Base-by-base conservation (phyloP, 192 early-diverging fungal species). In the Funneliformis mosseae region DNA sequence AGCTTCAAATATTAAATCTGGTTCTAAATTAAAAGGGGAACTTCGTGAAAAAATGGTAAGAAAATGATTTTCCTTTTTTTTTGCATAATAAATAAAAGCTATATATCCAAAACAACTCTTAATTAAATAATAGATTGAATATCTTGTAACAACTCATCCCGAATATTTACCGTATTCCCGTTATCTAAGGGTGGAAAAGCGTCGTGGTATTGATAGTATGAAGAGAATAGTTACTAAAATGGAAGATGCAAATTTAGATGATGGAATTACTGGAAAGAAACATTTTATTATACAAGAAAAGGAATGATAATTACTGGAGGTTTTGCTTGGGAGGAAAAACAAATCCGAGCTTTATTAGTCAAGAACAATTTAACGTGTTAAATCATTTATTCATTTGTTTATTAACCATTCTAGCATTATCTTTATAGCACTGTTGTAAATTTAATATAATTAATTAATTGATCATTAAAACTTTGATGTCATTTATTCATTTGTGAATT, bases 21-120 rank as follows among this genome's bases (percentile, higher is more conserved):
- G 10, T 23, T 3, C 21, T 50, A 69, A 70, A 59, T 1, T 79
- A n/a, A 69, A 79, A 60, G 28, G 5, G 38, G 12, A 55, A 70
- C 39, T 79, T 18, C 10, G 67, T 23, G 78, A 79, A 71, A 69
- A 69, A 71, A 41, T 79, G 46, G 78, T 70, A 79, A 50, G 16
- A 28, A 41, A 5, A 33, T 11, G 59, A 33, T 33, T 14, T 14
- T 18, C 67, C 33, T 67, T 63, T 28, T 27, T 67, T 28, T 25
- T 41, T 4, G 8, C 9, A n/a, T n/a, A n/a, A n/a, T n/a, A n/a
- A n/a, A n/a, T n/a, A n/a, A n/a, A 10, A 5, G 41, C 16, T 43
- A 14, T 5, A 62, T 27, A 21, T 9, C 25, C n/a, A n/a, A n/a
- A n/a, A 59, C 5, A 11, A 14, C 33, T 16, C 18, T 18, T n/a